Conservation (phyloP, 352 stramenopile genomes). For the Phytophthora ohioensis region DNA sequence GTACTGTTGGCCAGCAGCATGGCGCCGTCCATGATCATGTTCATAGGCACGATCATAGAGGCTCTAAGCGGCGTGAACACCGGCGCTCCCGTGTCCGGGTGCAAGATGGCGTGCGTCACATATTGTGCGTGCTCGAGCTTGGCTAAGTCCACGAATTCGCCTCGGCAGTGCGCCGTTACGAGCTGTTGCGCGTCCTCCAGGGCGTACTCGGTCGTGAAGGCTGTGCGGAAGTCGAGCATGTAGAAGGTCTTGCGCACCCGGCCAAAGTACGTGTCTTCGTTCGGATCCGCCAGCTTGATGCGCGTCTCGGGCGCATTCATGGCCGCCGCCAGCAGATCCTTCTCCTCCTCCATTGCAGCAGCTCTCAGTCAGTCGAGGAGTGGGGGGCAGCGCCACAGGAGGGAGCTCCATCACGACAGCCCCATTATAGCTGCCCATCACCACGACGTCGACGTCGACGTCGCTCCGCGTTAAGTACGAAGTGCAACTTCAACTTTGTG, state of each 20-base stretch:
- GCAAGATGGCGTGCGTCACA: constrained; percentile 78
- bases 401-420: not conserved
- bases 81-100: constrained; percentile 73
- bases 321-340: constrained; percentile 27
- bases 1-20: constrained; percentile 85
- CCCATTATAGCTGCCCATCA: not conserved
- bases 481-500: constrained; percentile 21
- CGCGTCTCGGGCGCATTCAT: constrained; percentile 34
- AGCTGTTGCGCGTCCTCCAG: constrained; percentile 57
- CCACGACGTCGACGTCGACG: constrained; percentile 3
- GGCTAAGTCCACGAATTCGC: constrained; percentile 45
- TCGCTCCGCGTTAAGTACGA: constrained; percentile 14
- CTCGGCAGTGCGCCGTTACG: constrained; percentile 51
- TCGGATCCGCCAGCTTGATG: constrained; percentile 77
- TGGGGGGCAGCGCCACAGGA: not conserved
- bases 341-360: constrained; percentile 27
- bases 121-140: constrained; percentile 62
- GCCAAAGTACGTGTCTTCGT: constrained; percentile 80
- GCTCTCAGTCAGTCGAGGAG: not conserved
- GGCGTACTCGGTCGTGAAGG: constrained; percentile 65
- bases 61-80: constrained; percentile 79
- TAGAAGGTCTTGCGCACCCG: constrained; percentile 84
- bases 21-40: constrained; percentile 80
- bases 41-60: constrained; percentile 91
- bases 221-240: constrained; percentile 84